Base-by-base conservation (phyloP, 2,329 filamentous ascomycete genomes). In the Aspergillus costaricaensis region DNA sequence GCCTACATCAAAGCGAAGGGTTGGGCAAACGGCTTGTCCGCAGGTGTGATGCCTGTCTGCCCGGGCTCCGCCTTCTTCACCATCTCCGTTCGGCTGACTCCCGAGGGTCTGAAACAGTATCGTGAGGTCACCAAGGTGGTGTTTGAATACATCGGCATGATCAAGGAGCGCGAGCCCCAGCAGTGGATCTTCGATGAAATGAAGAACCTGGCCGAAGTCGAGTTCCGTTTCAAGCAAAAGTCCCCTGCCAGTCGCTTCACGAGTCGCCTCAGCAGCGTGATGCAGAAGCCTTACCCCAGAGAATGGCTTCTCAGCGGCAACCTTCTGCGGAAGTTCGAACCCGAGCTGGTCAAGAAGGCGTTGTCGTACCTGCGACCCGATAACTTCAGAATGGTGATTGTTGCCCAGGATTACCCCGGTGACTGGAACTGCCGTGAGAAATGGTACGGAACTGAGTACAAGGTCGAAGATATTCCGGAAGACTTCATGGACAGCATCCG, bases 371-470 rank as follows among this genome's bases (percentile, higher is more conserved):
- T 99, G 51, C 85, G 88, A 19, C 91, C 93, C 0, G 93, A 98
- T 73, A 98, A 97, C 72, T 92, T 98, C 79, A 86, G 91, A 30
- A 84, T 97, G 74, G 88, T 87, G 1, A 83, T 98, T 53, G 87
- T 96, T 27, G 94, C 92, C 23, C 91, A 92, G 71, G 89, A 91
- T 8, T 90, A 88, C 67, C 93, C 93, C 0, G 93, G 92, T 0
- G 84, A 86, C 55, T 97, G 92, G 91, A 85, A 96, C 65, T 80
- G 88, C 74, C 96, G 90, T 72, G 95, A 99, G 80, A 92, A 93
- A 73, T 99, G 95, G 95, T 99, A 99, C 69, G 94, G 94, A 8
- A 99, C 95, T 0, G 93, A 98, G 71, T 96, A 97, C 78, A 91
- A 87, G 64, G 84, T 88, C 32, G 90, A 96, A 72, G 89, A 87